These are phyloP conservation scores for Leccinum subgranulosum DNA, from an alignment of 768 basidiomycete genomes.

Conservation along the genomic window DNA sequence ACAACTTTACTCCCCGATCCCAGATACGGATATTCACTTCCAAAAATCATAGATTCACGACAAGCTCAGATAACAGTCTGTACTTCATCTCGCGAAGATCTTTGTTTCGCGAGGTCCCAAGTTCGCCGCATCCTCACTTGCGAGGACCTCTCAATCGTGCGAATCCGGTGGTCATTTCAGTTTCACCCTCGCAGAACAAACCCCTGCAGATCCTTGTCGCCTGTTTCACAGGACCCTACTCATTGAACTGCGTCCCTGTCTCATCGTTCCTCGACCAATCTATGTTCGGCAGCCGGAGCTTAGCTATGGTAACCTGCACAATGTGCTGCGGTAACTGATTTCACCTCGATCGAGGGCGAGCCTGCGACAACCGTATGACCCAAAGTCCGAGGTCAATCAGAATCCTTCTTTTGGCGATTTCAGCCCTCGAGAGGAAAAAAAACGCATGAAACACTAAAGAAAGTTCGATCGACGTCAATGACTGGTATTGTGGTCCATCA, in stretches of 20 bases:
- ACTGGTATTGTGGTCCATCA: neutral
- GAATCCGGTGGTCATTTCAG: constrained; percentile 11
- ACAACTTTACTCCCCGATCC: constrained; percentile 7
- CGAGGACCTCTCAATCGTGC: constrained; percentile 15
- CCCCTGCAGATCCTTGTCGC: constrained; percentile 21
- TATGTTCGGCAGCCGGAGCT: neutral
- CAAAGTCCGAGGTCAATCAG: constrained; percentile 1
- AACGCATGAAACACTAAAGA: neutral
- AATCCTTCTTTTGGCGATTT: constrained; percentile 3
- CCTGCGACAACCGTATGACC: neutral
- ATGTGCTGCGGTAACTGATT: constrained; percentile 3
- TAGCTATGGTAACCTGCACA: constrained; percentile 1
- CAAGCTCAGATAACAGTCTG: neutral
- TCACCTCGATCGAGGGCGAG: constrained; percentile 7
- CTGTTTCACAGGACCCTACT: constrained; percentile 17
- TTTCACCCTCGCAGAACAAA: constrained; percentile 9
- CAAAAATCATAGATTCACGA: constrained; percentile 10
- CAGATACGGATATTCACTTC: constrained; percentile 12
- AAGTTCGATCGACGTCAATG: constrained; percentile 2
- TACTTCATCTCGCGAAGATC: constrained; percentile 21
- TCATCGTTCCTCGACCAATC: constrained; percentile 9
- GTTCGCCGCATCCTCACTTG: constrained; percentile 11
- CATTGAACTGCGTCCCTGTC: constrained; percentile 14
- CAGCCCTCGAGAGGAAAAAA: constrained; percentile 7
- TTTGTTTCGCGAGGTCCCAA: neutral